Evolutionary conservation across 2,329 filamentous ascomycete species (phyloP), one percentile per base, ranked within the genome.

Genomic region (Curvularia spicifera): DNA sequence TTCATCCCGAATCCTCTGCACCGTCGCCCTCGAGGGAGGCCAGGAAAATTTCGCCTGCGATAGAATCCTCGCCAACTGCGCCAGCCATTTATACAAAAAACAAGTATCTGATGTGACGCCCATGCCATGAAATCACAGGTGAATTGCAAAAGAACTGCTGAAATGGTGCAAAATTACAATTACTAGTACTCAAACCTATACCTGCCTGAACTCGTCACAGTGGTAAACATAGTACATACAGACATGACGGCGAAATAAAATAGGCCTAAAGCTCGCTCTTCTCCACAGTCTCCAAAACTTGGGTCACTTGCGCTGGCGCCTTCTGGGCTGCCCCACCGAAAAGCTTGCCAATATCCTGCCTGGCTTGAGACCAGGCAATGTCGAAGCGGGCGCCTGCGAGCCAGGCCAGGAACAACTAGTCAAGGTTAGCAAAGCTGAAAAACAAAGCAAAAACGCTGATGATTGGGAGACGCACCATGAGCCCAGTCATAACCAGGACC

Each of bases 51-150:
- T 51, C 53, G 50, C 50, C 56, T 13, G 50, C 56, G 62, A 64
- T 63, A 63, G 67, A 62, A 70, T 72, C 69, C 64, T 69, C 69
- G 45, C 66, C 70, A 61, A 65, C 67, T 61, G 61, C 56, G 56
- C 93, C 92, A 93, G 93, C 87, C 85, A 84, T 87, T 91, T 91
- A 89, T 91, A 97, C 77, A 88, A 79, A 31, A 31, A 77, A 79
- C 88, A 89, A 86, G 83, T 89, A 93, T 94, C 93, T 88, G 97
- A 97, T 97, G 97, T 97, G 93, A 97, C 93, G 97, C 97, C 91
- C 90, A 91, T 96, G 93, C 93, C 94, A 72, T 53, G 46, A n/a
- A 45, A 62, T 65, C 61, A 67, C 44, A 1, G 22, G 31, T 18
- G 20, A 31, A 29, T 18, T 24, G 47, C 28, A 57, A n/a, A n/a